Percentiles rank a stretch among this genome's conserved stretches.
phyloP scores from a whole-genome alignment of 306 rosid species.

The Inga oerstediana region DNA sequence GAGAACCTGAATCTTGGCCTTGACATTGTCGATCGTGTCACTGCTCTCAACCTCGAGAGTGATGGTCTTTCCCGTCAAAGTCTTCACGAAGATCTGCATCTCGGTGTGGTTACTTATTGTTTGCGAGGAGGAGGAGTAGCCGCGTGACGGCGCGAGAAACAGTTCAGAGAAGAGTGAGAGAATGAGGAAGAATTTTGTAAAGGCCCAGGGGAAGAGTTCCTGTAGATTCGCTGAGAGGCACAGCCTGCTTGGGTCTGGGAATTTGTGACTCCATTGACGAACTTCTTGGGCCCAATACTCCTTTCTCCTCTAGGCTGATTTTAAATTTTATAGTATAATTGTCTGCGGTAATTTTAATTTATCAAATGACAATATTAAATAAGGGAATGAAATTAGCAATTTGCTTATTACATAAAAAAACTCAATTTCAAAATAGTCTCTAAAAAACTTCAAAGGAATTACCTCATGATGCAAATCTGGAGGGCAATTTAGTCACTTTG shows the following conservation, averaged over 20 bases:
- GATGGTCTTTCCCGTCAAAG: slow-evolving; percentile 6
- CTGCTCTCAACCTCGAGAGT: slow-evolving; percentile 20
- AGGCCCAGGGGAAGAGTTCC: background rate
- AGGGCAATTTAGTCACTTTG: too few species aligned
- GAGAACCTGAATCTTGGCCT: slow-evolving; percentile 7
- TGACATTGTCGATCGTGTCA: slow-evolving; percentile 28
- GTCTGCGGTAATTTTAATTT: too few species aligned
- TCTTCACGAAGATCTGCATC: slow-evolving; percentile 7
- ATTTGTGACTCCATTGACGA: background rate
- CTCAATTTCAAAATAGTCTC: too few species aligned
- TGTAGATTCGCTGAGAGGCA: background rate
- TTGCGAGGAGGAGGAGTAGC: background rate
- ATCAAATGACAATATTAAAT: too few species aligned
- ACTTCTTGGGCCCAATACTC: background rate
- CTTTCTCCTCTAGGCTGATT: too few species aligned
- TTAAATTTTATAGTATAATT: too few species aligned
- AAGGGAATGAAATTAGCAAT: too few species aligned
- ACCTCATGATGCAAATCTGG: too few species aligned
- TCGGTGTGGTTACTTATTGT: background rate
- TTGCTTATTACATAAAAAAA: too few species aligned
- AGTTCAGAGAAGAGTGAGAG: background rate
- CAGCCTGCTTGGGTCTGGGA: background rate
- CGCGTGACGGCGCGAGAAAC: too few species aligned
- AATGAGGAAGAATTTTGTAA: background rate
- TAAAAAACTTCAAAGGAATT: too few species aligned